A percentile compares a stretch with the other conserved stretches of the same genome.
Conservation (phyloP, 1,284 basidiomycete genomes). For the Boletus semigastroideus region DNA sequence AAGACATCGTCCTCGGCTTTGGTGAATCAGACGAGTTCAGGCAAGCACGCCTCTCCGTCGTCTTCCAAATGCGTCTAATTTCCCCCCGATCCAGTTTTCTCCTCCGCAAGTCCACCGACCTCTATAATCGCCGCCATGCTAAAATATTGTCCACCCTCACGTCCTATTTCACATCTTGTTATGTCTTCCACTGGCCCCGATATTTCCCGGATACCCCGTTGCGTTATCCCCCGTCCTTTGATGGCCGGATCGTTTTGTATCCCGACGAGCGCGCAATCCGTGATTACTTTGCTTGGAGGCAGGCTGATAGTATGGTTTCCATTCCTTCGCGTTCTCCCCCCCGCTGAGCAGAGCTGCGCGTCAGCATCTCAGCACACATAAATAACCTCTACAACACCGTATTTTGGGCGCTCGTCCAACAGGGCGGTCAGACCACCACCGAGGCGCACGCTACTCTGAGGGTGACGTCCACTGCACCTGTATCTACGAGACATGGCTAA, state of each 20-base stretch:
- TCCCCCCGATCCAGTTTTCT: constrained; percentile 65
- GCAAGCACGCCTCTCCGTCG: constrained; percentile 37
- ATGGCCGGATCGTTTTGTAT: constrained; percentile 88
- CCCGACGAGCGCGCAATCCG: constrained; percentile 71
- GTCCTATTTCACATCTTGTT: constrained; percentile 91
- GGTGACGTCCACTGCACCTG: constrained; percentile 29
- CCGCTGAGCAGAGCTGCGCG: constrained; percentile 23
- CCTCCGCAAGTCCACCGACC: constrained; percentile 67
- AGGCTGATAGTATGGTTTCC: constrained; percentile 81
- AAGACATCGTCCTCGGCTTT: constrained; percentile 84
- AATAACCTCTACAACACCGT: constrained; percentile 97
- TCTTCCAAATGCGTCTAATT: background rate
- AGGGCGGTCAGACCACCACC: constrained; percentile 71
- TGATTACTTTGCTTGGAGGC: constrained; percentile 96
- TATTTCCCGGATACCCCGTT: constrained; percentile 78
- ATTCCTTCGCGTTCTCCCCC: background rate
- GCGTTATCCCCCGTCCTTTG: constrained; percentile 87
- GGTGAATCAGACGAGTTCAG: constrained; percentile 98
- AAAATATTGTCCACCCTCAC: constrained; percentile 90
- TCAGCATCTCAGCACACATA: constrained; percentile 75
- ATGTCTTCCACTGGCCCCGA: constrained; percentile 82
- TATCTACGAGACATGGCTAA: background rate
- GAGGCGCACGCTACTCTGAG: constrained; percentile 81
- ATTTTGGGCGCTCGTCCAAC: constrained; percentile 92
- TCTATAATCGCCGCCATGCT: constrained; percentile 85